phyloP scores from a whole-genome alignment of 202 grass and related monocot genomes.

The Dendrocalamus latiflorus region DNA sequence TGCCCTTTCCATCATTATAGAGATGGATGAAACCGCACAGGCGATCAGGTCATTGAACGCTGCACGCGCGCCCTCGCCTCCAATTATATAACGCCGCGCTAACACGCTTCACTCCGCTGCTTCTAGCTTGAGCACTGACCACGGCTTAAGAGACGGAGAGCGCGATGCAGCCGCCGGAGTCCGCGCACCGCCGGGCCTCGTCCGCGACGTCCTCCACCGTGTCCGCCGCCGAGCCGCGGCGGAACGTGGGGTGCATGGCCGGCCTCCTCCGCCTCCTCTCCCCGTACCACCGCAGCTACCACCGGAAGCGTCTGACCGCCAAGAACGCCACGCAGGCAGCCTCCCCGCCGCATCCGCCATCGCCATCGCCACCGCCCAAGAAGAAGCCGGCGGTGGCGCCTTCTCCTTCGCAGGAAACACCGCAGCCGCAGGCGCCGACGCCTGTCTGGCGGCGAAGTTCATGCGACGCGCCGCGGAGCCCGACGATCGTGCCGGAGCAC shows the following conservation, averaged over 20 bases:
- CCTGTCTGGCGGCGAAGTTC: conserved; percentile 36
- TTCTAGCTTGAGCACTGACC: not conserved
- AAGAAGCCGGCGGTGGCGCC: not conserved
- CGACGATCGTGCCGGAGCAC: conserved; percentile 70
- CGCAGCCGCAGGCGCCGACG: not conserved
- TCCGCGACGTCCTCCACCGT: conserved; percentile 1
- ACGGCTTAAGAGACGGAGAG: not conserved
- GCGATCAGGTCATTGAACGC: conserved; percentile 16
- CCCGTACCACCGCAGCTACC: conserved; percentile 54
- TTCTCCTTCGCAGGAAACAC: not conserved
- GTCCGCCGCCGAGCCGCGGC: conserved; percentile 18
- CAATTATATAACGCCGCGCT: conserved; percentile 46
- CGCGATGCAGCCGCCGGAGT: conserved; percentile 31
- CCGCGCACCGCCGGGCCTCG: conserved; percentile 28
- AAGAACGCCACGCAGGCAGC: not conserved
- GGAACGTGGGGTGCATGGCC: conserved; percentile 75
- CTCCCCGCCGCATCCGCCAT: not conserved
- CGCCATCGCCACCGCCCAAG: not conserved
- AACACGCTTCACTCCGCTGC: not conserved
- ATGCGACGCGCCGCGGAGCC: conserved; percentile 69
- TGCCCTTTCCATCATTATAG: not conserved
- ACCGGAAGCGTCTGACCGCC: conserved; percentile 72
- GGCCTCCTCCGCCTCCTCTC: conserved; percentile 79
- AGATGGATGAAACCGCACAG: rapidly evolving
- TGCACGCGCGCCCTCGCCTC: not conserved